Evolutionary conservation across 345 rosid genomes (phyloP), one percentile per base, ranked within the genome.

Genomic region (Citrus unshiu): DNA sequence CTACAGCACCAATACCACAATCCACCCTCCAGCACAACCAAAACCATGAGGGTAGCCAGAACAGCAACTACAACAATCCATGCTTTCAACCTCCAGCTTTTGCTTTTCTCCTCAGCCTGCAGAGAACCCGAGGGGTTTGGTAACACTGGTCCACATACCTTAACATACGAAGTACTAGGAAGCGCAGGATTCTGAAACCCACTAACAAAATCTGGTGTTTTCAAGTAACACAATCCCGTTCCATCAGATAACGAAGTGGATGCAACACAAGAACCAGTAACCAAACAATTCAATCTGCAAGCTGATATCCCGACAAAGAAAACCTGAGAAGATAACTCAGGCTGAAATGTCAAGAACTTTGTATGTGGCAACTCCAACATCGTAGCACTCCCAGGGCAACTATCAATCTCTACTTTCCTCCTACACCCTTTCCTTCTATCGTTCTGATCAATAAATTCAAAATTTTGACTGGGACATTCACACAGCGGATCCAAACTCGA

Each of bases 211-310:
- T 74, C 89, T 7, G 83, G 75, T 1, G 83, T 82, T 68, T 89
- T 87, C 73, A 79, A 54, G 82, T 84, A 85, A 81, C 97, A 93
- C 29, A 74, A 5, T 30, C 90, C 91, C 18, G 89, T 81, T 65
- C 97, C 95, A 85, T 93, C 94, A 2, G 88, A 76, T 76, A 89
- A 74, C 14, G 89, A 82, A 46, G 92, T 86, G 5, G 95, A 91
- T 29, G 90, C 91, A 73, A 74, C 79, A 77, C 95, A 93, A 35
- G 87, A 78, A 76, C 60, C 56, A 35, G 86, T 77, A 49, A 21
- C 69, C 51, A 90, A 89, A 81, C 93, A 93, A 76, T 89, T 90
- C 75, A 56, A 70, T 61, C 90, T 72, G 75, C 97, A 93, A 35
- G 85, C 92, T 0, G 92, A 85, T 56, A 85, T 86, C 13, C 88